Evolutionary conservation across 2,329 filamentous ascomycete species (phyloP).

Genomic region (Colletotrichum sp.): DNA sequence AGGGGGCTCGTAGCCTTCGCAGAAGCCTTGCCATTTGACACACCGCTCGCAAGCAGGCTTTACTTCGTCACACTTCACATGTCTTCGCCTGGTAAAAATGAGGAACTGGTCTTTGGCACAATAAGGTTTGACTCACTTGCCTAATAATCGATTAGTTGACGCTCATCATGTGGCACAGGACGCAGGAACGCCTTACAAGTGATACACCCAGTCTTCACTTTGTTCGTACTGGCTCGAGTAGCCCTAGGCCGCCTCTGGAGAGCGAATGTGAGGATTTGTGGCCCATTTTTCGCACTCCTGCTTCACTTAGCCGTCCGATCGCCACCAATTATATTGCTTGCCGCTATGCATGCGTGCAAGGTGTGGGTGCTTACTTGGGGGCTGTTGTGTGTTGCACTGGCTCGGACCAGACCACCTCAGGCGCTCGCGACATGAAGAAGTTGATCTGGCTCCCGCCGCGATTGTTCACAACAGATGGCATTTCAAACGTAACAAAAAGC

Average conservation of each 20-base stretch:
- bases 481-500: not conserved
- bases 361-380: conserved; percentile 2
- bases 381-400: not conserved
- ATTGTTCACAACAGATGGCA: not conserved
- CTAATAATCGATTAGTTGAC: conserved; percentile 12
- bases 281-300: not conserved
- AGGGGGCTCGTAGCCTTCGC: conserved; percentile 31
- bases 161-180: not conserved
- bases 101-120: not conserved
- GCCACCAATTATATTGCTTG: not conserved
- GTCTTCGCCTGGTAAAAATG: conserved; percentile 29
- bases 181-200: conserved; percentile 31
- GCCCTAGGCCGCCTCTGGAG: conserved; percentile 32
- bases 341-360: not conserved
- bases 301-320: not conserved
- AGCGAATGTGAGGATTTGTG: conserved; percentile 28
- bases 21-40: conserved; percentile 38
- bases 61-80: conserved; percentile 40
- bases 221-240: conserved; percentile 33
- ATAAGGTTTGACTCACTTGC: conserved; percentile 28
- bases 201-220: conserved; percentile 34
- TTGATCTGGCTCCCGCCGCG: conserved; percentile 5
- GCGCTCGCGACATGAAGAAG: conserved; percentile 4
- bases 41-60: conserved; percentile 38
- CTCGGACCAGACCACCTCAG: not conserved